Evolutionary conservation across 1,284 basidiomycete genomes (phyloP).

Genomic region (Ceratobasidium sp.): DNA sequence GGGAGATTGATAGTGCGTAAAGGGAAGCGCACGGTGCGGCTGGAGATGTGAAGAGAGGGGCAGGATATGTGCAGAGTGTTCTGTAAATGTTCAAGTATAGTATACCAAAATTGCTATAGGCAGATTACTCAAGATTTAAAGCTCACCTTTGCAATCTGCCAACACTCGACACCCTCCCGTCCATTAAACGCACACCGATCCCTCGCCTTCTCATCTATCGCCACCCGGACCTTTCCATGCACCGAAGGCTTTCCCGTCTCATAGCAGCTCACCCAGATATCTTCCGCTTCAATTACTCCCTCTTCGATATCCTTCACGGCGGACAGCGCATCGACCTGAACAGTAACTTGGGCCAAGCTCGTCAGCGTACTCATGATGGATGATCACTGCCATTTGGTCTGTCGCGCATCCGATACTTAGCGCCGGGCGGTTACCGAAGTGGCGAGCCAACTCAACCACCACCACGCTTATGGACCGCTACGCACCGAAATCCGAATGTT

Average conservation of each 20-base stretch:
- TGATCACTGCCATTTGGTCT: conserved; percentile 6
- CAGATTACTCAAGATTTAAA: neutral
- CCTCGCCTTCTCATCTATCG: conserved; percentile 14
- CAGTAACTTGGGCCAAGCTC: conserved; percentile 25
- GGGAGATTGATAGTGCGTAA: conserved; percentile 5
- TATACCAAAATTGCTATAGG: neutral
- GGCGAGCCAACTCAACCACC: conserved; percentile 10
- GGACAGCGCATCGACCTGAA: conserved; percentile 14
- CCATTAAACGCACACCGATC: conserved; percentile 24
- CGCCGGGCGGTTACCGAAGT: conserved; percentile 1
- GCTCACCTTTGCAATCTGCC: neutral
- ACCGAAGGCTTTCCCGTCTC: conserved; percentile 20
- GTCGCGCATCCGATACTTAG: neutral
- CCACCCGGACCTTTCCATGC: conserved; percentile 21
- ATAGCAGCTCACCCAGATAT: conserved; percentile 38
- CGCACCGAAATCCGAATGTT: conserved; percentile 34
- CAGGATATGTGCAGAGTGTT: conserved; percentile 17
- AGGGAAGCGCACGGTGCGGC: conserved; percentile 21
- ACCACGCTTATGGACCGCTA: conserved; percentile 35
- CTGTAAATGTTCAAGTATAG: neutral
- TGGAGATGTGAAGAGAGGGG: conserved; percentile 7
- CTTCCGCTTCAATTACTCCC: conserved; percentile 18
- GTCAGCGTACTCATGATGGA: conserved; percentile 28
- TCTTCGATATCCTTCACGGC: conserved; percentile 16
- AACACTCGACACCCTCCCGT: conserved; percentile 23